Percentiles rank a stretch among this genome's conserved stretches.
phyloP scores from a whole-genome alignment of 192 early-diverging fungal genomes.

The Umbelopsis vinacea region DNA sequence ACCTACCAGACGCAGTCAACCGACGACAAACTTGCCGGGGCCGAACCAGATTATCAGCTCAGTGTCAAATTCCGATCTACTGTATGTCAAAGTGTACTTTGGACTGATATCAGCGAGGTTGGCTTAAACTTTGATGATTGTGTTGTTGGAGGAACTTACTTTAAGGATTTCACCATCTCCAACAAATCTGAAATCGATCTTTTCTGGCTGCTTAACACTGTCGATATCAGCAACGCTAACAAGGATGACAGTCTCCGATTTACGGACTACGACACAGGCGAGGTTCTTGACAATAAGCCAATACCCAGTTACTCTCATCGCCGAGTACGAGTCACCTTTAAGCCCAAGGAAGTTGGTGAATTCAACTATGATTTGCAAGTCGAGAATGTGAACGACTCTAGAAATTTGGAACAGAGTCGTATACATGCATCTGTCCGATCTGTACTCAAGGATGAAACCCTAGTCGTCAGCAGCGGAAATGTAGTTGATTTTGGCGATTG shows the following conservation, averaged over 20 bases:
- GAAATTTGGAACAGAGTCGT: conserved; percentile 77
- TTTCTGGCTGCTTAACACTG: conserved; percentile 82
- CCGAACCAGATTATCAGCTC: conserved; percentile 59
- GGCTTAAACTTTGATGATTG: conserved; percentile 96
- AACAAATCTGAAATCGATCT: conserved; percentile 92
- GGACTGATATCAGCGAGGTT: conserved; percentile 90
- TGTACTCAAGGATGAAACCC: conserved; percentile 72
- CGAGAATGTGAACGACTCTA: conserved; percentile 88
- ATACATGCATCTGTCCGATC: conserved; percentile 84
- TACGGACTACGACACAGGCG: conserved; percentile 74
- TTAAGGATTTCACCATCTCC: conserved; percentile 87
- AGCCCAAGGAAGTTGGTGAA: conserved; percentile 87
- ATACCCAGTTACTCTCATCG: conserved; percentile 72
- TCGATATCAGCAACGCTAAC: conserved; percentile 63
- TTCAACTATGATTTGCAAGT: conserved; percentile 88
- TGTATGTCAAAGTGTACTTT: conserved; percentile 88
- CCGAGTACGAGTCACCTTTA: conserved; percentile 83
- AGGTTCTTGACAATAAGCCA: conserved; percentile 50
- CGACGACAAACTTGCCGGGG: background rate
- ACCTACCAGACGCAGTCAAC: background rate
- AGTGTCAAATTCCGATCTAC: conserved; percentile 80
- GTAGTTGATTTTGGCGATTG: conserved; percentile 94
- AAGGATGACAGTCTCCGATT: conserved; percentile 71
- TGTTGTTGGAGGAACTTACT: conserved; percentile 85
- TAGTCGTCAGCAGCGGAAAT: conserved; percentile 71